Evolutionary conservation across 495 filamentous ascomycete species (phyloP), one percentile per base, ranked within the genome.

Genomic region (Corynascus novoguineensis): DNA sequence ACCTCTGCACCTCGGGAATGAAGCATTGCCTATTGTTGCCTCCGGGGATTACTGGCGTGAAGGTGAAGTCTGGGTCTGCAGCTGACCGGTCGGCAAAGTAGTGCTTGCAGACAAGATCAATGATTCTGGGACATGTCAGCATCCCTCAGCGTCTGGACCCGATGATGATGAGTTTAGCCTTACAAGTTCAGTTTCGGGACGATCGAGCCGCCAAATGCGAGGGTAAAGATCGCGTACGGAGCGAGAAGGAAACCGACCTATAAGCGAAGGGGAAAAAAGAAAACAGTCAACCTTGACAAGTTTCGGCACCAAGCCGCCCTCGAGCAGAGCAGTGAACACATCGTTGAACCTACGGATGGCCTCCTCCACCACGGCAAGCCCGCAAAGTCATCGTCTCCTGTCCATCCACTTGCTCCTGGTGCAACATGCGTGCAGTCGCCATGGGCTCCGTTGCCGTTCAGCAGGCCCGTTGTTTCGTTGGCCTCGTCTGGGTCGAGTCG

Each of bases 171-270:
- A 8, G 47, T n/a, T n/a, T n/a, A 9, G 8, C 15, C 68, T 59
- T 73, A 77, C 65, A 95, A 71, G 64, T 95, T 89, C 35, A 95
- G 72, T 68, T 82, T 89, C 9, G 87, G 89, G 4, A 95, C 88
- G 3, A 88, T 71, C 24, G 86, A 78, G 59, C 88, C 91, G 21
- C 93, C 93, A 65, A 90, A 90, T 0, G 90, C 91, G 41, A 95
- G 73, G 0, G 88, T 86, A 67, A 85, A 90, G 7, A 95, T 65
- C 24, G 86, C 72, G 67, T 88, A 90, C 4, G 88, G 86, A 0
- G 81, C 83, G 10, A 98, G 62, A 15, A 98, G 73, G 89, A 92
- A 98, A 69, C 79, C 89, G 34, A 96, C 80, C 89, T 95, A 53
- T 54, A 34, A 35, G 3, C 44, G 27, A 21, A 51, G n/a, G n/a